Evolutionary conservation across 805 yeast species (phyloP).

Genomic region (Starmerella ratchasimensis): DNA sequence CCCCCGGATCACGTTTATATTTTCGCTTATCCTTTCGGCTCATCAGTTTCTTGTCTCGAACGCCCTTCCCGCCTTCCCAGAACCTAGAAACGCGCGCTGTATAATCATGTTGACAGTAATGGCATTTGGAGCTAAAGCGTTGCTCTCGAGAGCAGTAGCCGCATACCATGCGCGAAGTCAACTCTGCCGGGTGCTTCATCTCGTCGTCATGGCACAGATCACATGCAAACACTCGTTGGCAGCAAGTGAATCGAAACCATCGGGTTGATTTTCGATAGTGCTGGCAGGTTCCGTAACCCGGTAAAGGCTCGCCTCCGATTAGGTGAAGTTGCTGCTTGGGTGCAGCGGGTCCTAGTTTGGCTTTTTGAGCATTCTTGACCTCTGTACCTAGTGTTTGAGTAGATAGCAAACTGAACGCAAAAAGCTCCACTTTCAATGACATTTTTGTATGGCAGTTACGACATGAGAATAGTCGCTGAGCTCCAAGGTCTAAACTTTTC

Average conservation of each 20-base stretch:
- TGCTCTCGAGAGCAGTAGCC: conserved; percentile 33
- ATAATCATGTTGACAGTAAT: conserved; percentile 28
- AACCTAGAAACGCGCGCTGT: conserved; percentile 27
- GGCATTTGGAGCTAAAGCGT: conserved; percentile 26
- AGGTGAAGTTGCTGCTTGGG: conserved; percentile 23
- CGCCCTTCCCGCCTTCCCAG: conserved; percentile 36
- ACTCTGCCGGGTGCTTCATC: conserved; percentile 27
- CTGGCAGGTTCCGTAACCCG: conserved; percentile 28
- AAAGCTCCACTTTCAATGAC: conserved; percentile 25
- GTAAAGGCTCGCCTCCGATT: conserved; percentile 29
- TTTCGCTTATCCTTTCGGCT: conserved; percentile 32
- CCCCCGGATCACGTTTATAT: conserved; percentile 23
- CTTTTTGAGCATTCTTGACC: conserved; percentile 7
- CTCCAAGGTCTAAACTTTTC: conserved; percentile 26
- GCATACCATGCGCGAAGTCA: conserved; percentile 31
- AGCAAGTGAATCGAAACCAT: conserved; percentile 34
- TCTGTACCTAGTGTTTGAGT: conserved; percentile 21
- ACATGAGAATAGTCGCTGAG: conserved; percentile 24
- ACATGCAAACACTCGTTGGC: conserved; percentile 31
- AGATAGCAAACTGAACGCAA: conserved; percentile 24
- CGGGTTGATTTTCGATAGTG: conserved; percentile 31
- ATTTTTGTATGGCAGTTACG: conserved; percentile 28
- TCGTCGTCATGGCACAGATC: conserved; percentile 31
- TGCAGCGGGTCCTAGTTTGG: conserved; percentile 14
- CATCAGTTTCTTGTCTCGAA: conserved; percentile 30